These are phyloP conservation scores for Penicillium paxilli DNA, from an alignment of 495 filamentous ascomycete genomes.

Conservation along the genomic window DNA sequence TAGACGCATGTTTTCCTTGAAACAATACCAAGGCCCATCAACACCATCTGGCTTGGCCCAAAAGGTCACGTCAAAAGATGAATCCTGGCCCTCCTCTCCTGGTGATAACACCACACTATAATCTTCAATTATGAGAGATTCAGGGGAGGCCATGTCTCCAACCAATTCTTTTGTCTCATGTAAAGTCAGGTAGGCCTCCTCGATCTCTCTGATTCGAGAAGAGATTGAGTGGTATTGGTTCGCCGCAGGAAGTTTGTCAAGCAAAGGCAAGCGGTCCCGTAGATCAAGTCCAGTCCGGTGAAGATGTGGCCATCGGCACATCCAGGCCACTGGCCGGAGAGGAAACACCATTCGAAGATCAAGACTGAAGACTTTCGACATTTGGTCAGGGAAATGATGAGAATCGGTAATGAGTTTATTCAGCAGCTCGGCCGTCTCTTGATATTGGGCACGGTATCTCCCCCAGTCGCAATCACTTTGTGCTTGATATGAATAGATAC, in stretches of 20 bases:
- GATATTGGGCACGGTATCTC: conserved; percentile 3
- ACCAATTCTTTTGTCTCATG: background rate
- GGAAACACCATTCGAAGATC: conserved; percentile 22
- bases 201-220: conserved; percentile 18
- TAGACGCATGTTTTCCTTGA: conserved; percentile 13
- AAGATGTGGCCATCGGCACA: conserved; percentile 22
- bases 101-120: conserved; percentile 1
- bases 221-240: conserved; percentile 19
- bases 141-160: conserved; percentile 6
- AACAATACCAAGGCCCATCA: conserved; percentile 1
- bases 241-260: conserved; percentile 12
- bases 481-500: conserved; percentile 7
- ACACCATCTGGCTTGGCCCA: conserved; percentile 9
- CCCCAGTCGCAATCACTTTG: conserved; percentile 20
- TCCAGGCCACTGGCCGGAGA: conserved; percentile 20
- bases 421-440: conserved; percentile 9
- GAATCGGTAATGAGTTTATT: conserved; percentile 10
- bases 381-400: conserved; percentile 5
- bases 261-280: conserved; percentile 5
- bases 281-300: conserved; percentile 18
- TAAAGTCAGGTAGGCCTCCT: conserved; percentile 7
- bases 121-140: conserved; percentile 15
- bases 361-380: conserved; percentile 9
- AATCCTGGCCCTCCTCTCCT: background rate
- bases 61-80: conserved; percentile 10